Base-by-base conservation (phyloP, 352 stramenopile species). In the Phytophthora pini region DNA sequence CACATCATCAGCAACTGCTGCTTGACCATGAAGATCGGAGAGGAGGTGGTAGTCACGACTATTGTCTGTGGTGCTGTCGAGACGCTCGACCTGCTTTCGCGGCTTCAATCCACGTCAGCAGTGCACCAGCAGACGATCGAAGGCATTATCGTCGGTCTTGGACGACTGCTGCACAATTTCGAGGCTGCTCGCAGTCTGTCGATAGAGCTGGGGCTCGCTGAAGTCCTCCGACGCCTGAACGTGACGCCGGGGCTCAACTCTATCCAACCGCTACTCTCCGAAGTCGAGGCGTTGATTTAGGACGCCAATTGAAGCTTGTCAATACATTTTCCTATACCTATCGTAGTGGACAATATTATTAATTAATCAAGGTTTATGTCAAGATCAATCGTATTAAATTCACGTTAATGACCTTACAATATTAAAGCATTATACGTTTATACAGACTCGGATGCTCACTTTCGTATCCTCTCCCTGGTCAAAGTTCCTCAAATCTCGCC, bases 1-100 rank as follows among this genome's bases (percentile, higher is more conserved):
- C 76, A 76, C 43, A 63, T 93, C 24, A 77, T 94, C 32, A 77
- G 80, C 68, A 94, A 94, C 56, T 90, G 83, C 67, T 91, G 78
- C 48, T 66, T 89, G 40, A 77, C 82, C 15, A 74, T 91, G 45
- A 63, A 82, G 40, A 74, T 88, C 9, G 86, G 87, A 32, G 82
- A 94, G 45, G 82, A 92, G 31, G 65, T 88, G 12, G 70, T 91
- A 32, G 74, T 93, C 55, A 91, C 82, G 26, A 88, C 79, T 13
- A 72, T 94, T 20, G 70, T 94, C 22, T 90, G 82, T 27, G 86
- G 86, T 7, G 82, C 75, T 5, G 71, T 87, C 8, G 86, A 94
- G 56, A 86, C 80, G 3, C 72, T 94, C 20, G 84, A 93, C 27
- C 61, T 66, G n/a, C 66, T 92, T n/a, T 77, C 74, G 6, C 70